These are phyloP conservation scores for Phanerochaete carnosa DNA, from an alignment of 768 basidiomycete species.

Conservation along the genomic window DNA sequence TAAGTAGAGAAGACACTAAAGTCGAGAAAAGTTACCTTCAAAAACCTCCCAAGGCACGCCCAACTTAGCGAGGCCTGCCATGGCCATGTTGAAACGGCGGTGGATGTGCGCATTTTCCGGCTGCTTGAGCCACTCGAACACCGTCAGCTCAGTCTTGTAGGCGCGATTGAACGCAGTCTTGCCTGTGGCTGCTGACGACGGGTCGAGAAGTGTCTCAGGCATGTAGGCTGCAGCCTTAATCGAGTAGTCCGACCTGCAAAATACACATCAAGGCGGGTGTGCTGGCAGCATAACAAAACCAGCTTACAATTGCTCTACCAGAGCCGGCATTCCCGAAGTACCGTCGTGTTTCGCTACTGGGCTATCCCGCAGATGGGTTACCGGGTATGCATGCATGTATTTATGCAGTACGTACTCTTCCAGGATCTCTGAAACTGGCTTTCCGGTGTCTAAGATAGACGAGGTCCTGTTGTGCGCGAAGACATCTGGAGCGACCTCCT, in stretches of 20 bases:
- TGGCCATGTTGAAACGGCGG: conserved; percentile 23
- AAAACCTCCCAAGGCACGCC: conserved; percentile 6
- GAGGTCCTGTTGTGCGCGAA: conserved; percentile 28
- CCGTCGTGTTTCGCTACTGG: conserved; percentile 21
- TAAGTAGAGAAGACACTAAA: not conserved
- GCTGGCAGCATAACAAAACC: not conserved
- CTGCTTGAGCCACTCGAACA: conserved; percentile 21
- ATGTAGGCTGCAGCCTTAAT: conserved; percentile 15
- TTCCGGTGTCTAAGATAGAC: conserved; percentile 18
- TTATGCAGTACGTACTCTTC: not conserved
- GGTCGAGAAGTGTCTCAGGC: conserved; percentile 19
- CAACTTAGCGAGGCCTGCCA: conserved; percentile 15
- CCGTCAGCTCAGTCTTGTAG: conserved; percentile 8
- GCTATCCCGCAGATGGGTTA: conserved; percentile 2
- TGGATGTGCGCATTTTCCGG: conserved; percentile 22
- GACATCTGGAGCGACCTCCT: conserved; percentile 27
- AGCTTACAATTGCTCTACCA: conserved; percentile 8
- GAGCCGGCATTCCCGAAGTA: not conserved
- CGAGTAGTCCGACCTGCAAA: conserved; percentile 17
- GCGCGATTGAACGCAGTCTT: conserved; percentile 16
- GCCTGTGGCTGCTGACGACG: conserved; percentile 12
- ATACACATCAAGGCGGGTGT: not conserved
- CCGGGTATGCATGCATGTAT: not conserved
- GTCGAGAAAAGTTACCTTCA: not conserved
- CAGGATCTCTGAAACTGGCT: conserved; percentile 10